Evolutionary conservation across 1,284 basidiomycete genomes (phyloP), one percentile per base, ranked within the genome.

Genomic region (Calocybe gambosa): DNA sequence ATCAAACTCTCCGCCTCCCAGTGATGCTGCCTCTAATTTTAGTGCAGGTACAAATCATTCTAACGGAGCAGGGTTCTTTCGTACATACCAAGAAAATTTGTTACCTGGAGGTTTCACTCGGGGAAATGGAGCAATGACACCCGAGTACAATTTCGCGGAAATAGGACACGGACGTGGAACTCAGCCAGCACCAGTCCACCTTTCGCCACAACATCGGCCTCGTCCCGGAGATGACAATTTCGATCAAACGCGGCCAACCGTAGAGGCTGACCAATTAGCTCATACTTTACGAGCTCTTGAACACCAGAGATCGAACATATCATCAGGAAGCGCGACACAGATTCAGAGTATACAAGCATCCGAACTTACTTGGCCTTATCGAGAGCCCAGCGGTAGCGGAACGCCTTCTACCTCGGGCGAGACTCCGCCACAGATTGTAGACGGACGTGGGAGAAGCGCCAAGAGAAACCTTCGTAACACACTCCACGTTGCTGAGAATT

Each of bases 111-210:
- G 64, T 12, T 62, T 66, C 1, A 61, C 70, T 34, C 62, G 71
- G 37, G 72, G 70, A 49, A 75, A 74, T 52, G 82, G 82, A 28
- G 73, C 77, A 13, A 66, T 80, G 59, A 87, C 85, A 5, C 84
- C 85, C 13, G 85, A 88, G 56, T 68, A 86, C 40, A 73, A 83
- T 50, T 86, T 75, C 53, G 84, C 85, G 2, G 85, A 89, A 58
- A 81, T 86, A 48, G 85, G 85, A 7, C 84, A 86, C 55, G 85
- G 83, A 4, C 71, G 81, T 25, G 82, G 81, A 12, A 65, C 71
- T 21, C 70, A 67, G 37, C 52, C 46, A 13, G 19, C 31, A 39
- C 46, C 9, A 46, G 43, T 39, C 19, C 34, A 37, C 37, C 26
- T 35, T 33, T 35, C 39, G 8, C 47, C 46, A 28, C 47, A 45